Evolutionary conservation across 306 rosid genomes (phyloP).

Genomic region (Cucumis cinereus): DNA sequence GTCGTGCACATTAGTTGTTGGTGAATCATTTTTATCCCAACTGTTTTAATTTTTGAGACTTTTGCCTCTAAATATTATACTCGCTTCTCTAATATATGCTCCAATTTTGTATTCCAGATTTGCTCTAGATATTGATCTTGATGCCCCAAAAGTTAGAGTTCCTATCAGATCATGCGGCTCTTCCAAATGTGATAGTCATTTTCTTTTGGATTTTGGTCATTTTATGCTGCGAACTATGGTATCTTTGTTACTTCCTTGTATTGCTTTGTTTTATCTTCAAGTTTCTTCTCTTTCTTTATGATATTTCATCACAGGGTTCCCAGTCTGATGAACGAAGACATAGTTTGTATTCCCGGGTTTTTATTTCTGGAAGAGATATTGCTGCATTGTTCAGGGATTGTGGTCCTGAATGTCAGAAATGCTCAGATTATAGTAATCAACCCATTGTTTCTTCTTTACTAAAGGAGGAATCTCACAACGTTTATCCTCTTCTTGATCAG

Average conservation of each 20-base stretch:
- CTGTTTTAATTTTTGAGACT: not conserved
- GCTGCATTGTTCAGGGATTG: slow-evolving; percentile 83
- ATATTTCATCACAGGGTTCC: slow-evolving; percentile 41
- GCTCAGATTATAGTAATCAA: slow-evolving; percentile 33
- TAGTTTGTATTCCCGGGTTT: slow-evolving; percentile 67
- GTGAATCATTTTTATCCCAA: not conserved
- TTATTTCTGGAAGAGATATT: slow-evolving; percentile 82
- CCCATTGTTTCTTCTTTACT: slow-evolving; percentile 17
- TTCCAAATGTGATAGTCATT: slow-evolving; percentile 64
- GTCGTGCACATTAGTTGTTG: not conserved
- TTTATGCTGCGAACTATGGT: slow-evolving; percentile 83
- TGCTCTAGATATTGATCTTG: slow-evolving; percentile 90
- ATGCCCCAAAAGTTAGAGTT: slow-evolving; percentile 96
- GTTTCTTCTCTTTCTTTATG: slow-evolving; percentile 17
- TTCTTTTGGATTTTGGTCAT: slow-evolving; percentile 94
- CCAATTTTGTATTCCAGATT: slow-evolving; percentile 49
- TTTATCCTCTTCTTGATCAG: slow-evolving; percentile 72
- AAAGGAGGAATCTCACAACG: slow-evolving; percentile 25
- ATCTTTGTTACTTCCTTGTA: slow-evolving; percentile 13
- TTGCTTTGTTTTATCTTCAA: slow-evolving; percentile 13
- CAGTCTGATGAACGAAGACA: slow-evolving; percentile 57
- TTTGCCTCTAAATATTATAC: not conserved
- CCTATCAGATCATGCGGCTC: slow-evolving; percentile 62
- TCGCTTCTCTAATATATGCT: not conserved
- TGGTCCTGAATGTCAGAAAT: slow-evolving; percentile 50